These are phyloP conservation scores for Geotrichum citri-aurantii DNA, from an alignment of 1,139 yeast genomes.

Conservation along the genomic window DNA sequence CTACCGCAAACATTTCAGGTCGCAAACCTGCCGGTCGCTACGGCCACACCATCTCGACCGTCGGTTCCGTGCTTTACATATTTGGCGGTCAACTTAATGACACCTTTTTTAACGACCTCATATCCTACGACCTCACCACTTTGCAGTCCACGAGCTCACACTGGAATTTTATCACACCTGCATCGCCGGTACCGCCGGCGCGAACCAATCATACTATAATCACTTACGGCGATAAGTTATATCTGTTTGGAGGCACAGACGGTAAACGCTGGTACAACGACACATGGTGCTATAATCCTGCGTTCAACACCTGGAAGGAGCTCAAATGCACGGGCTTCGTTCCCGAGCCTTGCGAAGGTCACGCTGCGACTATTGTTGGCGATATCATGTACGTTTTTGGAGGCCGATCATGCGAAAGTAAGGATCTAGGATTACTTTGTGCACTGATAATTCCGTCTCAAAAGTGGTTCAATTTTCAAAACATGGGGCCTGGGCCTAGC, in stretches of 20 bases:
- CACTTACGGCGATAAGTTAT: slow-evolving; percentile 70
- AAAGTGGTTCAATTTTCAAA: slow-evolving; percentile 65
- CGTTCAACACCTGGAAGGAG: slow-evolving; percentile 55
- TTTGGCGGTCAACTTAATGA: slow-evolving; percentile 97
- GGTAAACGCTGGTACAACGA: slow-evolving; percentile 71
- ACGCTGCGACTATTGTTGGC: slow-evolving; percentile 73
- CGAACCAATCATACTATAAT: slow-evolving; percentile 89
- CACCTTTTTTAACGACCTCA: slow-evolving; percentile 76
- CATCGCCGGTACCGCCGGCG: slow-evolving; percentile 57
- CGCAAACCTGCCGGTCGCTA: slow-evolving; percentile 87
- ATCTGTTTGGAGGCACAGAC: slow-evolving; percentile 92
- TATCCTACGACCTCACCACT: slow-evolving; percentile 82
- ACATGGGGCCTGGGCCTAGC: slow-evolving; percentile 60
- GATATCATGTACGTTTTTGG: slow-evolving; percentile 84
- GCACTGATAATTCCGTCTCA: slow-evolving; percentile 71
- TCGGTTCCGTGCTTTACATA: slow-evolving; percentile 68
- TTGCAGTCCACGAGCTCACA: slow-evolving; percentile 76
- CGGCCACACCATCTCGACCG: slow-evolving; percentile 75
- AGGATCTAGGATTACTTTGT: slow-evolving; percentile 59
- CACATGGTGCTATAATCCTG: slow-evolving; percentile 77
- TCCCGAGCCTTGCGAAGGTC: slow-evolving; percentile 91
- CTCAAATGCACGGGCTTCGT: slow-evolving; percentile 49
- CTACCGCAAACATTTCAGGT: slow-evolving; percentile 78
- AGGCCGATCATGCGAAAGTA: slow-evolving; percentile 77
- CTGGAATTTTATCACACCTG: slow-evolving; percentile 72